Conservation (phyloP, 164 flowering plant genomes). For the Piper betle region DNA sequence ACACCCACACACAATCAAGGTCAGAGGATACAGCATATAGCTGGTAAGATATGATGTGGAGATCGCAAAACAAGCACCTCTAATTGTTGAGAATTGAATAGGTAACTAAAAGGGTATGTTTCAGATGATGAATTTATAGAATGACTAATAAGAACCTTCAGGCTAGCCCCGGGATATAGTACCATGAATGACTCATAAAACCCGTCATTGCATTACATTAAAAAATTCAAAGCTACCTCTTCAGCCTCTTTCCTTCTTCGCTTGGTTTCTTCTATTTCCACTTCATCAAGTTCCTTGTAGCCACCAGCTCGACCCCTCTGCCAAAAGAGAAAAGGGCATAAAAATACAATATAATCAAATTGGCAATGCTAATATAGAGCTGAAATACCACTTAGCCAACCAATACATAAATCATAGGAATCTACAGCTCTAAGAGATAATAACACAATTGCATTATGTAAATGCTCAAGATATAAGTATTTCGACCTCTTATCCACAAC, state of each 20-base stretch:
- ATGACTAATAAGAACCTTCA: background rate
- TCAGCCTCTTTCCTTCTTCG: conserved; percentile 84
- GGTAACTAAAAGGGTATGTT: too few species aligned
- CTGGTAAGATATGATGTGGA: too few species aligned
- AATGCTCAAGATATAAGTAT: background rate
- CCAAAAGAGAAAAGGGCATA: background rate
- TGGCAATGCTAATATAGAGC: background rate
- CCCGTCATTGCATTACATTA: background rate
- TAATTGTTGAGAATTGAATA: too few species aligned
- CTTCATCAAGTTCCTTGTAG: conserved; percentile 97
- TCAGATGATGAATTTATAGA: background rate
- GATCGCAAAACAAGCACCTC: too few species aligned
- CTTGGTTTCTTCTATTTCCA: conserved; percentile 85
- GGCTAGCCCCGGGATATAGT: background rate
- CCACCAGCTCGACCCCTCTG: conserved; percentile 99
- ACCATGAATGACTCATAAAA: conserved; percentile 2
- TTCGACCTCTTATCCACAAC: too few species aligned
- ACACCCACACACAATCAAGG: background rate
- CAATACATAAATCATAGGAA: background rate
- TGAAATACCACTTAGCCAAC: too few species aligned
- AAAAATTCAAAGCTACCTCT: conserved; percentile 29
- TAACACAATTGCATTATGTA: background rate
- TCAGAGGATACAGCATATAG: conserved; percentile 2
- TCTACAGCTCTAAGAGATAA: background rate
- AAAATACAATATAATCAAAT: background rate